A percentile compares a stretch with the other conserved stretches of the same genome.
These are phyloP conservation scores for Candida albicans DNA, from an alignment of 1,139 yeast genomes.

Conservation along the genomic window DNA sequence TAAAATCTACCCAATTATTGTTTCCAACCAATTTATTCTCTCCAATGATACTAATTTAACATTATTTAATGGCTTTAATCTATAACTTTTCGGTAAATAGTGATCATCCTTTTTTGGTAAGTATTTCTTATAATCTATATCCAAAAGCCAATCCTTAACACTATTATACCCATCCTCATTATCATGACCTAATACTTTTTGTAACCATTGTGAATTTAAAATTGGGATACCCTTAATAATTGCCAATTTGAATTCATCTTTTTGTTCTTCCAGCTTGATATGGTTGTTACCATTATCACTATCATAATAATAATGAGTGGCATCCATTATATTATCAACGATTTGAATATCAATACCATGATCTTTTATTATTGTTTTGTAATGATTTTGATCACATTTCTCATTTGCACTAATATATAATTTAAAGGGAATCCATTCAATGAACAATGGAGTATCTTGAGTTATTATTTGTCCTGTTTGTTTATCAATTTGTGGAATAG, in stretches of 20 bases:
- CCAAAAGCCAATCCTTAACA: constrained; percentile 24
- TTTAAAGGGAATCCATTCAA: constrained; percentile 28
- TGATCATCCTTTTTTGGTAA: constrained; percentile 18
- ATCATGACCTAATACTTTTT: constrained; percentile 13
- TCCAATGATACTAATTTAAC: constrained; percentile 13
- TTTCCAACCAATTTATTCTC: constrained; percentile 11
- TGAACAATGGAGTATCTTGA: constrained; percentile 16
- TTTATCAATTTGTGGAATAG: constrained; percentile 10
- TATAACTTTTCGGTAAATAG: constrained; percentile 17
- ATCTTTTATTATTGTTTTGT: background rate
- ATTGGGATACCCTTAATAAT: constrained; percentile 30
- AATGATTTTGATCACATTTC: background rate
- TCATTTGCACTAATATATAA: constrained; percentile 9
- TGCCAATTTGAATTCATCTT: constrained; percentile 20
- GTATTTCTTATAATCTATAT: constrained; percentile 15
- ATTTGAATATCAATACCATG: constrained; percentile 24
- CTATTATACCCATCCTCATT: constrained; percentile 11
- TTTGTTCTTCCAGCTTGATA: constrained; percentile 2
- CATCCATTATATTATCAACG: constrained; percentile 19
- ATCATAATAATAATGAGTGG: constrained; percentile 25
- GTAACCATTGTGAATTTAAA: constrained; percentile 26
- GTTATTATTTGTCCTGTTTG: background rate
- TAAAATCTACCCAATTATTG: constrained; percentile 1
- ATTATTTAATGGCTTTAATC: constrained; percentile 17
- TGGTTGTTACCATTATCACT: constrained; percentile 3